Percentiles rank a stretch among this genome's conserved stretches.
Conservation (phyloP, 257 asterid species). For the Primulina eburnea region DNA sequence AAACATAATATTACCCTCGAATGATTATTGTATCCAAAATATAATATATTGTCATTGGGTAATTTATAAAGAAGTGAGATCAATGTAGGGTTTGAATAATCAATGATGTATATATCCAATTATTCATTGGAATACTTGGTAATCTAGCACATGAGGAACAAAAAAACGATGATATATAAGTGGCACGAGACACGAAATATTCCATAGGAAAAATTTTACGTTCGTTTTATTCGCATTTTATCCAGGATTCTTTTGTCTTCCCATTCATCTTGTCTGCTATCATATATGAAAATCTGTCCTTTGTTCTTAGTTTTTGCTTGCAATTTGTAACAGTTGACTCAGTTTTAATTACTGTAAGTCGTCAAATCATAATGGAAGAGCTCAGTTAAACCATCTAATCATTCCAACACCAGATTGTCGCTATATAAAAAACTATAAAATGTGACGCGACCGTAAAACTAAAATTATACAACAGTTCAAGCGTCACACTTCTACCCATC, state of each 20-base stretch:
- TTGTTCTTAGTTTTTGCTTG: background rate
- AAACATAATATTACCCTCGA: no score
- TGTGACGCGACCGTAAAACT: no score
- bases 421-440: no score
- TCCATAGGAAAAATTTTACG: background rate
- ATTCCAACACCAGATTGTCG: no score
- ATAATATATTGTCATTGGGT: background rate
- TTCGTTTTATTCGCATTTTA: background rate
- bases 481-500: no score
- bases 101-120: background rate
- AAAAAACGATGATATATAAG: no score
- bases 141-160: background rate
- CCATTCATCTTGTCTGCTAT: background rate
- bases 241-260: background rate
- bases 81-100: background rate
- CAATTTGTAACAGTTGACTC: background rate
- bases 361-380: no score
- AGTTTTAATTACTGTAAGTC: no score
- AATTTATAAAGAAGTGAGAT: background rate
- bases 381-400: no score
- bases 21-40: no score
- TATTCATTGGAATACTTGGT: background rate
- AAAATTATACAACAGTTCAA: no score
- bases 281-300: background rate
- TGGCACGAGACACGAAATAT: background rate